phyloP scores from a whole-genome alignment of 495 filamentous ascomycete species.

The Niebla homalea region DNA sequence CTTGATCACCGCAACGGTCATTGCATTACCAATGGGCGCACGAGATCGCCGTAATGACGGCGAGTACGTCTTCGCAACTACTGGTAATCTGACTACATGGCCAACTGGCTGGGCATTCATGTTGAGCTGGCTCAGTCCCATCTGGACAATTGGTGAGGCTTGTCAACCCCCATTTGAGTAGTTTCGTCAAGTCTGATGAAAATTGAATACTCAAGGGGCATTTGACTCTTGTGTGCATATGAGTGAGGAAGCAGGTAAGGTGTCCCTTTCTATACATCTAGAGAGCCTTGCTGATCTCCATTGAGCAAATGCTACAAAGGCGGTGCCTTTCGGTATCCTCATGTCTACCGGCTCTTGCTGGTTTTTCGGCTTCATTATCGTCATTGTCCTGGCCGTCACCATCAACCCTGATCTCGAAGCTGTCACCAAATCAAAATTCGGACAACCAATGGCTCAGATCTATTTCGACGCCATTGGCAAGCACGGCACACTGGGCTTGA shows the following conservation, averaged over 20 bases:
- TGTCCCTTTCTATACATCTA: slow-evolving; percentile 36
- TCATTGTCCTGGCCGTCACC: slow-evolving; percentile 38
- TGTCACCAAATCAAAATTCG: slow-evolving; percentile 28
- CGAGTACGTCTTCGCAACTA: slow-evolving; percentile 33
- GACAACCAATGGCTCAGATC: slow-evolving; percentile 43
- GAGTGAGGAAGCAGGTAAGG: slow-evolving; percentile 48
- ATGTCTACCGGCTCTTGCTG: slow-evolving; percentile 39
- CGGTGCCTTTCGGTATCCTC: slow-evolving; percentile 42
- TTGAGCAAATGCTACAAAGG: neutral
- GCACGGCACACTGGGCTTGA: slow-evolving; percentile 38
- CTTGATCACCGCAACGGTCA: slow-evolving; percentile 49
- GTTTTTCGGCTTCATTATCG: slow-evolving; percentile 37
- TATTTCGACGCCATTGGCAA: slow-evolving; percentile 44
- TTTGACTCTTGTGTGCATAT: slow-evolving; percentile 36
- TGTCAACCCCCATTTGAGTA: slow-evolving; percentile 27
- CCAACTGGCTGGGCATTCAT: slow-evolving; percentile 51
- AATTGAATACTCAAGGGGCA: neutral
- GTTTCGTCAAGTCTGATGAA: neutral
- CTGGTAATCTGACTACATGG: slow-evolving; percentile 47
- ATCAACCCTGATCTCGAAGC: slow-evolving; percentile 31
- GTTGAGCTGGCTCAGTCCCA: slow-evolving; percentile 49
- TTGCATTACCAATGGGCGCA: slow-evolving; percentile 48
- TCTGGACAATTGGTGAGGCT: slow-evolving; percentile 47
- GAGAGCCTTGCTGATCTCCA: neutral
- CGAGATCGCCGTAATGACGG: slow-evolving; percentile 28